Conservation (phyloP, 331 rosid species). For the Phaseolus coccineus region DNA sequence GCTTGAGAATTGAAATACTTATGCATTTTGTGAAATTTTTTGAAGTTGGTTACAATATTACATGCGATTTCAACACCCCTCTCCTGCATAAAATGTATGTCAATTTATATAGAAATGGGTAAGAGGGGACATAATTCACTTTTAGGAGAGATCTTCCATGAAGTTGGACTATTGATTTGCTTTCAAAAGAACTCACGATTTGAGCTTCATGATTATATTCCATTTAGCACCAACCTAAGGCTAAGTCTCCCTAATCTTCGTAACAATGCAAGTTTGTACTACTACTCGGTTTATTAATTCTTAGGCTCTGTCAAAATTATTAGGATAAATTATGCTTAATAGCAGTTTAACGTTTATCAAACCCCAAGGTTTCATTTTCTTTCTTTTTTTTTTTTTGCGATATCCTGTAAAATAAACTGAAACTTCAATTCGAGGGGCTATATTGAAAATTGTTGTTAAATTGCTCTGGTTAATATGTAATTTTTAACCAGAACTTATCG, state of each 20-base stretch:
- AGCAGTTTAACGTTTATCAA: background rate
- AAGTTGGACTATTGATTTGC: too few species aligned
- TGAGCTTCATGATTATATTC: too few species aligned
- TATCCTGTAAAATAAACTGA: background rate
- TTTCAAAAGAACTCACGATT: too few species aligned
- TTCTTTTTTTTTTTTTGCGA: background rate
- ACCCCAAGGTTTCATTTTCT: background rate
- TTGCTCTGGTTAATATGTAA: background rate
- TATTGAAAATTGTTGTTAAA: background rate
- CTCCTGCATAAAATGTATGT: too few species aligned
- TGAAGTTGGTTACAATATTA: background rate
- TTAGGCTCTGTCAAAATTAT: slow-evolving; percentile 7
- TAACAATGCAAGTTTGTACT: background rate
- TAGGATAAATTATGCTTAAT: background rate
- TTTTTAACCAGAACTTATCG: background rate
- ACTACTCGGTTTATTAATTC: background rate
- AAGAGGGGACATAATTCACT: too few species aligned
- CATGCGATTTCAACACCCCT: too few species aligned
- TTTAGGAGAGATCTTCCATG: too few species aligned
- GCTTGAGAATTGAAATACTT: background rate
- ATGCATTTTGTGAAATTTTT: background rate
- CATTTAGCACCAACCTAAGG: too few species aligned
- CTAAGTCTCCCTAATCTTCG: background rate
- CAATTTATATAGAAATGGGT: too few species aligned
- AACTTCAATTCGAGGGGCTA: background rate